Base-by-base conservation (phyloP, 1,139 yeast genomes). In the Pichia sp. region DNA sequence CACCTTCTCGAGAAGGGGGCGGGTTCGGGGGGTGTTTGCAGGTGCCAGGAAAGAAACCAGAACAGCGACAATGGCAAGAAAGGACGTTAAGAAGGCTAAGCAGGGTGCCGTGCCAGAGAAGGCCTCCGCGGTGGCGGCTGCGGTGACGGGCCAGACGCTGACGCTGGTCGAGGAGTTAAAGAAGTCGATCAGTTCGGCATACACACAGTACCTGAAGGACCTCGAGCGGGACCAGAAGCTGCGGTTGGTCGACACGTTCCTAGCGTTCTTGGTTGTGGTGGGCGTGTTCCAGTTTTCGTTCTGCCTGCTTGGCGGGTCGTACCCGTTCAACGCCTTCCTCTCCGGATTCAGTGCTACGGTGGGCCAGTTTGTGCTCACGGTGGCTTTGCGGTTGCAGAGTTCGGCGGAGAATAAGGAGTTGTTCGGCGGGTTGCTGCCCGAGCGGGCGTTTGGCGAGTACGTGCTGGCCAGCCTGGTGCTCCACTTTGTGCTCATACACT, bases 251-350 rank as follows among this genome's bases (percentile, higher is more conserved):
- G 98, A 93, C 70, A 64, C 78, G 10, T 93, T 92, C 67, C 77
- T 93, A 67, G 80, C 71, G 30, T 91, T 89, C 63, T 73, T 93
- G 58, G 92, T 93, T 14, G 70, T 75, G 0, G 75, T 90, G 58
- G 99, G 97, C 0, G 73, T 81, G 2, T 71, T 88, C 49, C 98
- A 93, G 72, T 89, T 91, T 68, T 72, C 78, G 5, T 91, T 91
- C 69, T 89, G 88, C 58, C 61, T 86, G 43, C 60, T 91, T 16
- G 82, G 91, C 53, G 96, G 98, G 34, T 89, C 83, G 64, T 95
- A 86, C 77, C 99, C 99, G 24, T 93, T 95, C 79, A 93, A 93
- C 72, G 98, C 97, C 36, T 93, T 93, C 68, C 77, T 93, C 58
- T 95, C 96, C 31, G 99, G 99, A 0, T 93, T 93, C 68, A 81